phyloP scores from a whole-genome alignment of 768 basidiomycete species.

The Calocera viscosa region DNA sequence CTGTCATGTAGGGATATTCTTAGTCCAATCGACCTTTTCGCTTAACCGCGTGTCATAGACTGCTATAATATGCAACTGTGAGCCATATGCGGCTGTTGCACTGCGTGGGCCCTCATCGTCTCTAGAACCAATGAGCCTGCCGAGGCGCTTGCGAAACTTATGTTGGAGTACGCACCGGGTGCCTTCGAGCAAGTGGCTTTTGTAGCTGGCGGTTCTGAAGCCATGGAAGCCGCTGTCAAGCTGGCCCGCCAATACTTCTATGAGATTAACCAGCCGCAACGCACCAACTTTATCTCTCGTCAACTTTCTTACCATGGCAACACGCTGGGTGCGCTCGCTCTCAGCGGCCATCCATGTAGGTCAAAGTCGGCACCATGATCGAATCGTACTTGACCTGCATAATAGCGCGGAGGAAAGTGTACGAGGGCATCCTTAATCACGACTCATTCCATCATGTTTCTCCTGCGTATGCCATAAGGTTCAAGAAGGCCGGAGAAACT shows the following conservation, averaged over 20 bases:
- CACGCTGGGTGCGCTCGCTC: conserved; percentile 54
- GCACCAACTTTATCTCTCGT: conserved; percentile 68
- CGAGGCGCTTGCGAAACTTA: conserved; percentile 56
- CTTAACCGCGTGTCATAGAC: conserved; percentile 35
- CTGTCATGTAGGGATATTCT: conserved; percentile 47
- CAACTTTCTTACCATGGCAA: conserved; percentile 78
- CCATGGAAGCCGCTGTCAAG: conserved; percentile 80
- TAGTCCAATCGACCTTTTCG: background rate
- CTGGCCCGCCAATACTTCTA: conserved; percentile 61
- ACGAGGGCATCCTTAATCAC: conserved; percentile 49
- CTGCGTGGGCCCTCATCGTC: background rate
- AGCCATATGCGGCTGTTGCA: background rate
- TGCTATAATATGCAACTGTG: conserved; percentile 75
- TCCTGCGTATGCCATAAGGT: conserved; percentile 76
- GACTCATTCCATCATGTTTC: conserved; percentile 72
- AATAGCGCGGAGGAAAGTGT: conserved; percentile 47
- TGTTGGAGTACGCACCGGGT: conserved; percentile 55
- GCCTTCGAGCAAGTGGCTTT: conserved; percentile 63
- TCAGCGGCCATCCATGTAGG: conserved; percentile 46
- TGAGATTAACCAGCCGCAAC: conserved; percentile 54
- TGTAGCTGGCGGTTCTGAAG: conserved; percentile 76
- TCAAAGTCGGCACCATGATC: conserved; percentile 4
- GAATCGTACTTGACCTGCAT: background rate
- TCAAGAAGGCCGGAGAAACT: conserved; percentile 53
- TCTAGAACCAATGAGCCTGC: conserved; percentile 51